Percentiles rank a stretch among this genome's conserved stretches.
Evolutionary conservation across 495 filamentous ascomycete genomes (phyloP).

Genomic region (Hypoxylon cercidicola): DNA sequence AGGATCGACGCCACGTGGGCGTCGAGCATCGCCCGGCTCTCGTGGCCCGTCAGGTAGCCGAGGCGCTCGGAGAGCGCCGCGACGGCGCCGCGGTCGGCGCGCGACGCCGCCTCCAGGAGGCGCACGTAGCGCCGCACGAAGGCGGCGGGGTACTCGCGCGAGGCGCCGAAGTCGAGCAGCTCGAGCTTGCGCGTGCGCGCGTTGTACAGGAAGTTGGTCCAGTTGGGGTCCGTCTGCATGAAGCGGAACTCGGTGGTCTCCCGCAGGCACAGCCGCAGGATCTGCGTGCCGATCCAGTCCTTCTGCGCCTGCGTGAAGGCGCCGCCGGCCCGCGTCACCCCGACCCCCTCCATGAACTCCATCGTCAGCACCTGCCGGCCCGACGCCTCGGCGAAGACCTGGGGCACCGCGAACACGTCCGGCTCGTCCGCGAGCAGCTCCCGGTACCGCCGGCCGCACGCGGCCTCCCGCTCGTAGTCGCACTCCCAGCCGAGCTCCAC

Average conservation of each 20-base stretch:
- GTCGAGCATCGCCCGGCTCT: slow-evolving; percentile 82
- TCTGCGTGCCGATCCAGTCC: slow-evolving; percentile 93
- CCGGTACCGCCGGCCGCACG: slow-evolving; percentile 78
- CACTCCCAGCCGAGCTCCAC: slow-evolving; percentile 96
- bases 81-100: slow-evolving; percentile 69
- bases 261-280: slow-evolving; percentile 90
- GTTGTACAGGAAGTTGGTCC: slow-evolving; percentile 99
- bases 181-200: slow-evolving; percentile 75
- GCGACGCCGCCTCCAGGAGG: slow-evolving; percentile 80
- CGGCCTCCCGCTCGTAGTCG: slow-evolving; percentile 90
- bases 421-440: slow-evolving; percentile 74
- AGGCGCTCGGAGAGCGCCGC: slow-evolving; percentile 78
- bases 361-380: slow-evolving; percentile 92
- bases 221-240: slow-evolving; percentile 99
- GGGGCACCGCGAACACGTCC: slow-evolving; percentile 80
- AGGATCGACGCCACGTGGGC: slow-evolving; percentile 85
- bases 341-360: slow-evolving; percentile 86
- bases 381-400: slow-evolving; percentile 79
- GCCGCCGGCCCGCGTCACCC: slow-evolving; percentile 79
- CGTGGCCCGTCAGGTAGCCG: slow-evolving; percentile 92
- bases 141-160: slow-evolving; percentile 79
- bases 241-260: slow-evolving; percentile 94
- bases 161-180: slow-evolving; percentile 95
- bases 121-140: slow-evolving; percentile 84
- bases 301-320: slow-evolving; percentile 78